Evolutionary conservation across 2,329 filamentous ascomycete species (phyloP).

Genomic region (Aspergillus carbonarius): DNA sequence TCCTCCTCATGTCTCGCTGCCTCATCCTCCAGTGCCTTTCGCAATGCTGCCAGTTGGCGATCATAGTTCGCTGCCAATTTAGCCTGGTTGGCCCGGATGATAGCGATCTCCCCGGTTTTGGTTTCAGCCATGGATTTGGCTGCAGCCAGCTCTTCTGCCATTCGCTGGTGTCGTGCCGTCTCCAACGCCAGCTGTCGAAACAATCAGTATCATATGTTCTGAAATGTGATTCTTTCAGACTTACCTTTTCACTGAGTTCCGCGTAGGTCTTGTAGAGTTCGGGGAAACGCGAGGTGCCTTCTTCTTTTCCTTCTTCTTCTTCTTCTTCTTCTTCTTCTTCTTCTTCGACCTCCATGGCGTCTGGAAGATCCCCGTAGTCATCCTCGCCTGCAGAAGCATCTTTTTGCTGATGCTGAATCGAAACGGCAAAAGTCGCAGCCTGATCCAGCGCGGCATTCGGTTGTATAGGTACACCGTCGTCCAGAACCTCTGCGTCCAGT

Average conservation of each 20-base stretch:
- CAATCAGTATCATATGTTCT: conserved; percentile 9
- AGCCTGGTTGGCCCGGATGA: conserved; percentile 58
- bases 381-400: conserved; percentile 23
- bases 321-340: no score
- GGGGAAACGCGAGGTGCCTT: conserved; percentile 7
- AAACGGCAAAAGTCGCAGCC: conserved; percentile 9
- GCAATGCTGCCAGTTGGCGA: conserved; percentile 51
- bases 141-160: conserved; percentile 38
- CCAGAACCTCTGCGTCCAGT: conserved; percentile 44
- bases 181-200: conserved; percentile 38
- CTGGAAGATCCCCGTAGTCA: neutral
- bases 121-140: conserved; percentile 46
- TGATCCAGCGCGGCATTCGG: conserved; percentile 14
- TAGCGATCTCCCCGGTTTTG: conserved; percentile 62
- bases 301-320: no score
- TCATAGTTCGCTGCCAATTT: conserved; percentile 56
- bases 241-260: conserved; percentile 29
- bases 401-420: conserved; percentile 5
- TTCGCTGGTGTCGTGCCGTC: conserved; percentile 40
- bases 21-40: conserved; percentile 56
- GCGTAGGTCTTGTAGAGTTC: conserved; percentile 15
- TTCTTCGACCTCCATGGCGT: conserved; percentile 22
- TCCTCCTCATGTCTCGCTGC: conserved; percentile 54
- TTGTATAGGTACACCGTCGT: conserved; percentile 28
- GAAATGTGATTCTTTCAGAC: neutral